Percentiles rank a stretch among this genome's conserved stretches.
Evolutionary conservation across 2,329 filamentous ascomycete genomes (phyloP).

Genomic region (Talaromyces sp.): DNA sequence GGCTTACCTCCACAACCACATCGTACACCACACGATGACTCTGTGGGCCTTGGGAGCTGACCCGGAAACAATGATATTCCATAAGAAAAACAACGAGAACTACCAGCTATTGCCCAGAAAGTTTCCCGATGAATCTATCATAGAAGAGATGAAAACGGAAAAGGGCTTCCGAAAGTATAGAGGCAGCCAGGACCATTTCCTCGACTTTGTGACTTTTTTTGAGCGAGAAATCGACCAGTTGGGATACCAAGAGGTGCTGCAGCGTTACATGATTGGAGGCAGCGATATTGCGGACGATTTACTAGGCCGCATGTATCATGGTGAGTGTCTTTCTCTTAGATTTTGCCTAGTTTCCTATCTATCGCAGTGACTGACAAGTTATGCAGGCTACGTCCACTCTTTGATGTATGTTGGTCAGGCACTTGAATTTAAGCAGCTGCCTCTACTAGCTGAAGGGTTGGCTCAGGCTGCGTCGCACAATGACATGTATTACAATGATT

Average conservation of each 20-base stretch:
- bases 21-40: conserved; percentile 11
- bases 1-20: conserved; percentile 13
- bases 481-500: conserved; percentile 14
- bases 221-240: conserved; percentile 7
- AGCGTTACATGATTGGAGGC: conserved; percentile 11
- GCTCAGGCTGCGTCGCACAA: conserved; percentile 18
- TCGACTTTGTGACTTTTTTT: conserved; percentile 8
- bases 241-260: conserved; percentile 12
- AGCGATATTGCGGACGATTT: conserved; percentile 5
- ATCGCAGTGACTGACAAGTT: background rate
- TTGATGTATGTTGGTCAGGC: conserved; percentile 22
- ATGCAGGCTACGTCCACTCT: conserved; percentile 12
- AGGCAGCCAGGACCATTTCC: conserved; percentile 4
- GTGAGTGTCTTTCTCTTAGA: background rate
- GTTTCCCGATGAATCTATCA: background rate
- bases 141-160: background rate
- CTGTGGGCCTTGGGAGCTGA: conserved; percentile 12
- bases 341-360: background rate
- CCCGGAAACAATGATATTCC: conserved; percentile 1
- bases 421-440: conserved; percentile 20
- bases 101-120: background rate
- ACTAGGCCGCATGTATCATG: conserved; percentile 2
- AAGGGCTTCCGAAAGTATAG: background rate
- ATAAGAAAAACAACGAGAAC: conserved; percentile 3
- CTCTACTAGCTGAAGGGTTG: conserved; percentile 20